Evolutionary conservation across 805 yeast genomes (phyloP), one percentile per base, ranked within the genome.

Genomic region (Kluyveromyces siamensis): DNA sequence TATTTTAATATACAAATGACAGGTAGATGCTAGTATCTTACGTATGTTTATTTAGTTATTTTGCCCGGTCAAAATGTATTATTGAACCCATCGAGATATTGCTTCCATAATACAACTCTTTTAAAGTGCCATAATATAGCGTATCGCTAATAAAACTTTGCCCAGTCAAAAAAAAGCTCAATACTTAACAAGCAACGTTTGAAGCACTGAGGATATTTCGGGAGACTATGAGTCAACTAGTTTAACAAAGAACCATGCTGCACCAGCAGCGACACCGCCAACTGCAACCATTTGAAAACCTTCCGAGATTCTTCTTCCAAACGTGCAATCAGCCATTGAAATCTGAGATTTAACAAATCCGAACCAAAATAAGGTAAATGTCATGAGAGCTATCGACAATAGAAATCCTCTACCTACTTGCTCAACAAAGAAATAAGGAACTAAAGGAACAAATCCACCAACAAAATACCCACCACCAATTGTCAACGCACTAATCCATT

Each of bases 211-310:
- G 25, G 25, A 6, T 21, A 4, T 21, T 21, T 21, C 6, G 25
- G 14, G 35, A 11, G 14, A 13, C 14, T 30, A 30, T 3, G 35
- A 11, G 14, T 60, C 96, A 52, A 91, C 81, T 54, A 83, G 65
- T 63, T 81, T 84, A 35, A 91, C 99, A 63, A 90, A 77, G 41
- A 79, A 80, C 96, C 96, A 91, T 10, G 99, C 99, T 21, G 95
- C 86, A 5, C 96, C 95, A 5, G 99, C 98, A 19, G 99, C 98
- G 33, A 85, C 71, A n/a, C 97, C 95, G 38, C 99, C 99, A 45
- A 87, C 90, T n/a, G 84, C 68, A 47, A 88, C 81, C 98, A 93
- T 91, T 69, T 88, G 95, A 17, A 84, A 49, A 41, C 97, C 98
- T 66, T 90, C 96, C 46, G 73, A 69, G 3, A 84, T 69, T 60